A percentile compares a stretch with the other conserved stretches of the same genome.
Conservation (phyloP, 305 asterid species). For the Solanum aculeatissimum region DNA sequence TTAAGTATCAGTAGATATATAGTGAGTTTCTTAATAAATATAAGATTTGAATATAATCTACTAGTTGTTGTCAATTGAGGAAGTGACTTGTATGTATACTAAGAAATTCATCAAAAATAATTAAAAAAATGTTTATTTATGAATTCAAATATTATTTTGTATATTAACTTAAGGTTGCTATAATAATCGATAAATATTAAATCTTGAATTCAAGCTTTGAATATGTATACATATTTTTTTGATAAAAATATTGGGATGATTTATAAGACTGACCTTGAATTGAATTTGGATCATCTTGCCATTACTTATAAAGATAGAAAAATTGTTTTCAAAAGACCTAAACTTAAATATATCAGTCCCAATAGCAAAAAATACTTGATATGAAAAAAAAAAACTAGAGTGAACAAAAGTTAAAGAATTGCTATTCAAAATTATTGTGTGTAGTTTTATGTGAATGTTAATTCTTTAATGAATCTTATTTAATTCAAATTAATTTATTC, state of each 20-base stretch:
- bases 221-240: too few species aligned
- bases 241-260: not conserved
- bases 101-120: not conserved
- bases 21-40: not conserved
- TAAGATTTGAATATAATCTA: not conserved
- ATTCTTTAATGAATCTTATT: not conserved
- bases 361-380: too few species aligned
- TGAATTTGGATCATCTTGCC: not conserved
- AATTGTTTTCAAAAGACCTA: too few species aligned
- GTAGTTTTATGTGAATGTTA: rapidly evolving
- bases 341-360: too few species aligned
- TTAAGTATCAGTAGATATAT: not conserved
- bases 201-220: not conserved
- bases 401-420: not conserved
- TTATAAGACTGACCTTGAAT: not conserved
- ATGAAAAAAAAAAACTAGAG: too few species aligned
- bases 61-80: not conserved
- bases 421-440: not conserved
- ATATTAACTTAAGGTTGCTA: not conserved
- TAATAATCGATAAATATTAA: not conserved
- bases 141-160: not conserved
- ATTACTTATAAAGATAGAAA: too few species aligned
- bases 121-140: not conserved
- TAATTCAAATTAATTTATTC: not conserved
- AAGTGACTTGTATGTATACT: not conserved